Evolutionary conservation across 345 rosid species (phyloP), one percentile per base, ranked within the genome.

Genomic region (Xanthoceras sorbifolium): DNA sequence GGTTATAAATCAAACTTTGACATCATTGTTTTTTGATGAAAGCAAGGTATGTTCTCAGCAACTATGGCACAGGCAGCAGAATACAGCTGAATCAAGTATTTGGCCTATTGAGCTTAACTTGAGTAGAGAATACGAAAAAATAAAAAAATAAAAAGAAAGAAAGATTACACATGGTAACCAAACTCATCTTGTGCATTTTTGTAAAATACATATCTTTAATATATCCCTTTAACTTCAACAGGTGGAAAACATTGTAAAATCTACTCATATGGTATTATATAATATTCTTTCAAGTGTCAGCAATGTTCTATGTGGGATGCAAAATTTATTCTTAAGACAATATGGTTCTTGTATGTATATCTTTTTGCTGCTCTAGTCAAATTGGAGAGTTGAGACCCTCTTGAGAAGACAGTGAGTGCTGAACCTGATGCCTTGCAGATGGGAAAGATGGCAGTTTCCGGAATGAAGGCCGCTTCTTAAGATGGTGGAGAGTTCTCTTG

Each of bases 391-490:
- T 79, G 9, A 90, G 91, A 44, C 93, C 93, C 80, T 91, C 96
- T 83, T 87, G 93, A 68, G 93, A 89, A 72, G 93, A 86, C 36
- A 91, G 75, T 6, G 96, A 83, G 70, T 79, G 82, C 36, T 64
- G 88, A 67, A 86, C 84, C 22, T 88, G 90, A 66, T 84, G 90
- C 67, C 90, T 79, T 73, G 76, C 72, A 74, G 94, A 90, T 68
- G 86, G 32, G 57, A 84, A 31, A 26, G 92, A 38, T 12, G 86
- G 57, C 40, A 80, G 40, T 69, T 84, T 88, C 83, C 91, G 78
- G 76, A 91, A 88, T 17, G 96, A 90, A 63, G 93, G 89, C 73
- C 96, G 78, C 77, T 87, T 90, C 23, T 88, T 84, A 42, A 91
- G 88, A 59, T 60, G 86, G 0, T 85, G 87, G 44, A 91, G 60